These are phyloP conservation scores for Elaeagnus macrophylla DNA, from an alignment of 306 rosid species.

Conservation along the genomic window DNA sequence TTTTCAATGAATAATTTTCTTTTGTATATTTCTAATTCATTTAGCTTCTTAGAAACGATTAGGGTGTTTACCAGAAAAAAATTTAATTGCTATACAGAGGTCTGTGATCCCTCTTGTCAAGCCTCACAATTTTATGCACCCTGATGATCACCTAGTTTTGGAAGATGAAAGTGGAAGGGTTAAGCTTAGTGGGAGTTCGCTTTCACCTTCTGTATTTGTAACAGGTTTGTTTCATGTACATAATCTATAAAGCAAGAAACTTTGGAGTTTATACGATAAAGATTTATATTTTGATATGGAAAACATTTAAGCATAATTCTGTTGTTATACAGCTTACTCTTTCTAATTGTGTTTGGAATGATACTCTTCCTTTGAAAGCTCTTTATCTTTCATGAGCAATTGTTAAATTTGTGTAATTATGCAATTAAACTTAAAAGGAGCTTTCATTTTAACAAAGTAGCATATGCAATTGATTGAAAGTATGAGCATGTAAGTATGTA, in stretches of 20 bases:
- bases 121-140: conserved; percentile 64
- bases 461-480: too few relatives aligned
- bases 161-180: conserved; percentile 97
- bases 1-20: not conserved
- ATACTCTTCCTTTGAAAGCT: too few relatives aligned
- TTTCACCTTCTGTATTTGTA: conserved; percentile 62
- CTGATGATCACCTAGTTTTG: conserved; percentile 68
- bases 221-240: conserved; percentile 51
- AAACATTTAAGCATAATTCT: not conserved
- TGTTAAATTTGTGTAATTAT: too few relatives aligned
- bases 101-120: conserved; percentile 55
- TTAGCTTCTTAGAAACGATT: conserved; percentile 12
- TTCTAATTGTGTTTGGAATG: too few relatives aligned
- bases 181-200: conserved; percentile 56
- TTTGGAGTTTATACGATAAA: not conserved
- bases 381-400: too few relatives aligned
- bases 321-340: too few relatives aligned
- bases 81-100: conserved; percentile 39
- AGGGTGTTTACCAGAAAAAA: conserved; percentile 9
- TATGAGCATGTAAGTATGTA: too few relatives aligned
- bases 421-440: too few relatives aligned
- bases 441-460: too few relatives aligned
- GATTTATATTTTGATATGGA: not conserved
- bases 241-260: conserved; percentile 1
- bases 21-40: not conserved